These are phyloP conservation scores for Flaveria sonorensis DNA, from an alignment of 129 eudicot species.

Conservation along the genomic window DNA sequence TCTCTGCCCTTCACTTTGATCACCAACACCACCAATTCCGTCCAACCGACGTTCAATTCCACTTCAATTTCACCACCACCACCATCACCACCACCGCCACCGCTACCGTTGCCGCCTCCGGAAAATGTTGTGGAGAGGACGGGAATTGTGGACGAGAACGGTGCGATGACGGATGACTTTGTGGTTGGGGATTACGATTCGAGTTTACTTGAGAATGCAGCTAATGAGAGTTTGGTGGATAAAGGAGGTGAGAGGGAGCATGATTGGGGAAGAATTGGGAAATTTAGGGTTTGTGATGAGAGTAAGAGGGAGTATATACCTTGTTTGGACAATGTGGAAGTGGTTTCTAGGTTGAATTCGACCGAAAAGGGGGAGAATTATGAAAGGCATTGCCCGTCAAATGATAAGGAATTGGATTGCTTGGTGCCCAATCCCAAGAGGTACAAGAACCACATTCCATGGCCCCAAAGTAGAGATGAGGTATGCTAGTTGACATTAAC, in stretches of 20 bases:
- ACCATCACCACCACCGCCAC: constrained; percentile 32
- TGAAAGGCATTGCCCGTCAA: constrained; percentile 74
- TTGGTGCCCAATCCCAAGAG: constrained; percentile 78
- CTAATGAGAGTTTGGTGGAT: constrained; percentile 30
- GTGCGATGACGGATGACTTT: constrained; percentile 66
- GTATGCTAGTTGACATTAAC: constrained; percentile 27
- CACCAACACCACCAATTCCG: constrained; percentile 26
- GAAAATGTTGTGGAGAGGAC: constrained; percentile 51
- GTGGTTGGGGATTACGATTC: constrained; percentile 70
- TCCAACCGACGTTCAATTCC: background rate
- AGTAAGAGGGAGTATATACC: constrained; percentile 68
- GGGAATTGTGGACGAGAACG: constrained; percentile 74
- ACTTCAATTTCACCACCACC: constrained; percentile 29
- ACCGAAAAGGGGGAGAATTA: constrained; percentile 64
- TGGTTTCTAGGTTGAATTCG: constrained; percentile 42
- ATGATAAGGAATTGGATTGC: constrained; percentile 58
- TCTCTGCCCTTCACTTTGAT: constrained; percentile 24
- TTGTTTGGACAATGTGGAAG: constrained; percentile 74
- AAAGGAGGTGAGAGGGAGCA: constrained; percentile 21
- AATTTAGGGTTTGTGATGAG: constrained; percentile 67
- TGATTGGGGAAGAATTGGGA: constrained; percentile 40
- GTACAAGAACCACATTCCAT: constrained; percentile 63
- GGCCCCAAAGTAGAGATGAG: constrained; percentile 87
- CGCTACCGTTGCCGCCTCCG: constrained; percentile 37
- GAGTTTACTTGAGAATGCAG: constrained; percentile 39